Base-by-base conservation (phyloP, 208 protist genomes). In the Polymyxa betae region DNA sequence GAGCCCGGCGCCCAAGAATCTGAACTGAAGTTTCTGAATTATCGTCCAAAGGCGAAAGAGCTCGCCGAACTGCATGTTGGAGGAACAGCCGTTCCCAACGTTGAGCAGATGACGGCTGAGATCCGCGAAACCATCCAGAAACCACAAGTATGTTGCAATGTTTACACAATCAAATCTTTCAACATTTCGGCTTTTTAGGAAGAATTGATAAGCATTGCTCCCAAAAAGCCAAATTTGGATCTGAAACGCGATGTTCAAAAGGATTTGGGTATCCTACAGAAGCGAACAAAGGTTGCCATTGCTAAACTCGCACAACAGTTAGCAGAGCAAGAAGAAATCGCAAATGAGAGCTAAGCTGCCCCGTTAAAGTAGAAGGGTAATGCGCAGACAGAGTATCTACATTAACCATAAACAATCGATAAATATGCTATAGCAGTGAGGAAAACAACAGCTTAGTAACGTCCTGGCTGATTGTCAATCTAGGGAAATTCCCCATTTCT, bases 151-250 rank as follows among this genome's bases (percentile, higher is more conserved):
- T 5, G 49, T 60, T 60, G 24, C 24, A 29, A 60, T 60, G 12
- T 60, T 60, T 29, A 29, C 49, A 60, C 24, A 29, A 29, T 60
- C 49, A 5, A 24, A 60, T 29, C 12, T 60, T 60, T 5, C 12
- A 29, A 29, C 49, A 5, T 60, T 29, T 29, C 49, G 49, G 24
- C 24, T 24, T 5, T 60, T 29, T 60, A 60, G 60, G 89, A 91
- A 0, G 40, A 60, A 38, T 38, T 91, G 16, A 29, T 92, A 0
- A 82, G 64, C 82, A 60, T 95, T 12, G 49, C 91, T 5, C 92
- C 93, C 20, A 94, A 93, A 87, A 95, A 95, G 54, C 52, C 90
- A 0, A 95, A 94, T 78, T 95, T 92, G 92, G 93, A 94, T 64
- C 72, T 94, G 52, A 94, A 95, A 82, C 88, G 93, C 54, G 93